Base-by-base conservation (phyloP, 2,329 filamentous ascomycete genomes). In the Colletotrichum lupini region DNA sequence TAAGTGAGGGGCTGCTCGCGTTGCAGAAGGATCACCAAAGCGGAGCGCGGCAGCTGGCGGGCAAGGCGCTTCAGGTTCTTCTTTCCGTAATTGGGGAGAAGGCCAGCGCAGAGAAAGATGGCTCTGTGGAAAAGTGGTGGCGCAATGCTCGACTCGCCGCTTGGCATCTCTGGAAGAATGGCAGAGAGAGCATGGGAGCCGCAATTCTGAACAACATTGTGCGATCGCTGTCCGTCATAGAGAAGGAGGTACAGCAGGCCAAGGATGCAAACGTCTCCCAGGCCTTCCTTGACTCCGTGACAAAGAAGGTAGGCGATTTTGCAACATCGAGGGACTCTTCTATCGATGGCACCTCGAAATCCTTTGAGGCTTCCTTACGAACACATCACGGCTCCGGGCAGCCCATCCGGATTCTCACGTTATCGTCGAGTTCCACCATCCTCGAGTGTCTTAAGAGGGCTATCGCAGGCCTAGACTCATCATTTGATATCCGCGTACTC, bases 141-240 rank as follows among this genome's bases (percentile, higher is more conserved):
- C 80, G 79, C 30, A 85, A 84, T 32, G 78, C 88, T n/a, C 84
- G 89, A 16, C 86, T 89, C 82, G 85, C 84, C 2, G 89, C 87
- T 2, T 93, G 92, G 88, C 89, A 92, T 78, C 81, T 93, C 1
- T 90, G 88, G 80, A 91, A 91, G 77, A 91, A 91, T 67, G 90
- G 90, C 0, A 86, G 90, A n/a, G 90, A 91, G 74, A 91, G 88
- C 78, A 93, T 93, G 91, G 87, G 87, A 1, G 88, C 91, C 0
- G 87, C 90, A 1, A 90, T 92, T 32, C 82, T 89, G 52, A 84
- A 81, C 58, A 84, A 83, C 12, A 72, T 91, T 11, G 79, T 91
- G 5, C 81, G 82, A 14, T 84, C 84, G 3, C 81, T 92, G 46
- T 78, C 81, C 14, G 76, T 78, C 4, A 80, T 88, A 46, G 81